These are phyloP conservation scores for Termitomyces sp. DNA, from an alignment of 768 basidiomycete genomes.

Conservation along the genomic window DNA sequence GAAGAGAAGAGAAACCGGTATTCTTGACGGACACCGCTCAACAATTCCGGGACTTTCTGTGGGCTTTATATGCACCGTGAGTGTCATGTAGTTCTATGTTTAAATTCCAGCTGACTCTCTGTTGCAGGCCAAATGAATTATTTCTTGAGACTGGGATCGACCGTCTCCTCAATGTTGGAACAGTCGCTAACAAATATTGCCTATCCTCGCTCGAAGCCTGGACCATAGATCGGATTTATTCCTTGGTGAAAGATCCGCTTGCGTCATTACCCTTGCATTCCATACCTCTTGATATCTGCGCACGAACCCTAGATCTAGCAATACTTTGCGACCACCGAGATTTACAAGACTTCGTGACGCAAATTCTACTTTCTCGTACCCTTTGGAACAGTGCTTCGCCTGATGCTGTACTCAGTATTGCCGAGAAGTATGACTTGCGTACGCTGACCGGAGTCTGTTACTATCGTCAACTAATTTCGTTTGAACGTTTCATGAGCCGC, in stretches of 20 bases:
- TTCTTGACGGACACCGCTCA: constrained; percentile 34
- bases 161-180: constrained; percentile 39
- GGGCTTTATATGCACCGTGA: constrained; percentile 45
- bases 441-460: constrained; percentile 46
- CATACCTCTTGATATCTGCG: constrained; percentile 28
- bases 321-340: constrained; percentile 39
- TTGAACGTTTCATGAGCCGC: constrained; percentile 23
- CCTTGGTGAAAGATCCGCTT: constrained; percentile 22
- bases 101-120: neutral
- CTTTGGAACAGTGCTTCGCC: constrained; percentile 48
- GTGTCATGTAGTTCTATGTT: constrained; percentile 6
- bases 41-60: constrained; percentile 43
- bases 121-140: constrained; percentile 30
- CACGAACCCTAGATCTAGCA: constrained; percentile 46
- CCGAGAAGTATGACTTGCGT: constrained; percentile 30
- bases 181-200: constrained; percentile 42
- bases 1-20: constrained; percentile 26
- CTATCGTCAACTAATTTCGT: constrained; percentile 39
- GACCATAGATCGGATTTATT: constrained; percentile 35
- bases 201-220: constrained; percentile 38
- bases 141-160: constrained; percentile 30
- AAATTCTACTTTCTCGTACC: constrained; percentile 43
- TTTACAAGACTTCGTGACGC: constrained; percentile 42
- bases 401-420: constrained; percentile 42
- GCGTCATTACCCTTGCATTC: constrained; percentile 22